Evolutionary conservation across 345 rosid genomes (phyloP), one percentile per base, ranked within the genome.

Genomic region (Gossypium stocksii): DNA sequence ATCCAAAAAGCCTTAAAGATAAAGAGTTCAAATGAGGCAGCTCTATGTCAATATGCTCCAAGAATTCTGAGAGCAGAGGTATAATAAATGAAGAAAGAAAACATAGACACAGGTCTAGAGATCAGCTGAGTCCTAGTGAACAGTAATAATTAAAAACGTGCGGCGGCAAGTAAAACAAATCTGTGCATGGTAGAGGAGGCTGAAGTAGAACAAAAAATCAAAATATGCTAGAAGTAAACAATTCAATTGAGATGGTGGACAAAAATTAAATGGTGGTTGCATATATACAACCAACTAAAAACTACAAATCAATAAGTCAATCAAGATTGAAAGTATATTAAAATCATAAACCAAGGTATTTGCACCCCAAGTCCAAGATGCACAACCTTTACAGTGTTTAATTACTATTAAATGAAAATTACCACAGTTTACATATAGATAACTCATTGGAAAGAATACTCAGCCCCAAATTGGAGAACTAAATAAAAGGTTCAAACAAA

Each of bases 31-130:
- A 72, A 20, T 57, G 61, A 38, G 17, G 12, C 44, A 72, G 29
- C 60, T 61, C 25, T 34, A 60, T 41, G 79, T 43, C 66, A 73
- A 70, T 61, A 38, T 63, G 61, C 65, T 70, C 60, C 74, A 72
- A 67, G 23, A 70, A 52, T 70, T 52, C 45, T n/a, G 60, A 27
- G 73, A 70, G 43, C 10, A 4, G 61, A 11, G 2, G 20, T 15
- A 52, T 27, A 22, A 44, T 52, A 44, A 65, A 65, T 10, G 49
- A 44, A 41, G 16, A 58, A 58, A 58, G 27, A 44, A 65, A 64
- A 38, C 14, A 63, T 1, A 38, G 46, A 63, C 48, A 38, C 43
- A 64, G 15, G 69, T 27, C 2, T 4, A 63, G 68, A 63, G 15
- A 62, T 61, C 16, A 62, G 20, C 71, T 13, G 41, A 13, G 56